phyloP scores from a whole-genome alignment of 2,329 filamentous ascomycete genomes.

The Hypomyces perniciosus region DNA sequence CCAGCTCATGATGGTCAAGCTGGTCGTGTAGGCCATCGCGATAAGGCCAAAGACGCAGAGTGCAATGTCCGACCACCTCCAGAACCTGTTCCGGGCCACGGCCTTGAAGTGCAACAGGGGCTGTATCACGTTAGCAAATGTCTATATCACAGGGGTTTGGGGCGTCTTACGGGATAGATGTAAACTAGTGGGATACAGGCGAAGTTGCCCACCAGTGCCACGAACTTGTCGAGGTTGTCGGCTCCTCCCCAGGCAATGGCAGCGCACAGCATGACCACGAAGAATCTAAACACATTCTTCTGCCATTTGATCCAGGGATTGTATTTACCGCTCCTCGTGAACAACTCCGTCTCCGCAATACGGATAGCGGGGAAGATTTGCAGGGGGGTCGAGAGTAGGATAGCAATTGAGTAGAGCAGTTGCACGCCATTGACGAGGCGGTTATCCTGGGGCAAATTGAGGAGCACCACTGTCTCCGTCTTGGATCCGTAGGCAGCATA shows the following conservation, averaged over 20 bases:
- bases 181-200: slow-evolving; percentile 96
- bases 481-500: slow-evolving; percentile 94
- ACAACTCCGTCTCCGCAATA: slow-evolving; percentile 91
- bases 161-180: slow-evolving; percentile 81
- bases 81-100: slow-evolving; percentile 62
- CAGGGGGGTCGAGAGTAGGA: slow-evolving; percentile 86
- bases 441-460: slow-evolving; percentile 93
- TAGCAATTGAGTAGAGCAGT: slow-evolving; percentile 96
- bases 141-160: background rate
- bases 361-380: slow-evolving; percentile 98
- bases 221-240: slow-evolving; percentile 93
- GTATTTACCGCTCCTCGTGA: slow-evolving; percentile 92
- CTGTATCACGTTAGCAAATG: slow-evolving; percentile 43
- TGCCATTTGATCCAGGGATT: slow-evolving; percentile 99
- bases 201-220: slow-evolving; percentile 92
- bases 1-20: slow-evolving; percentile 84
- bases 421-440: slow-evolving; percentile 94
- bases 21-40: slow-evolving; percentile 89
- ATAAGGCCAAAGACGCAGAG: slow-evolving; percentile 77
- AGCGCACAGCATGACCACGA: slow-evolving; percentile 81
- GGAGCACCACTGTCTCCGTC: slow-evolving; percentile 91
- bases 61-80: slow-evolving; percentile 64
- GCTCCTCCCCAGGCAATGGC: slow-evolving; percentile 88
- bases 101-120: slow-evolving; percentile 84
- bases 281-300: slow-evolving; percentile 95